phyloP scores from a whole-genome alignment of 164 flowering plant genomes.

The Nymphaea thermarum region DNA sequence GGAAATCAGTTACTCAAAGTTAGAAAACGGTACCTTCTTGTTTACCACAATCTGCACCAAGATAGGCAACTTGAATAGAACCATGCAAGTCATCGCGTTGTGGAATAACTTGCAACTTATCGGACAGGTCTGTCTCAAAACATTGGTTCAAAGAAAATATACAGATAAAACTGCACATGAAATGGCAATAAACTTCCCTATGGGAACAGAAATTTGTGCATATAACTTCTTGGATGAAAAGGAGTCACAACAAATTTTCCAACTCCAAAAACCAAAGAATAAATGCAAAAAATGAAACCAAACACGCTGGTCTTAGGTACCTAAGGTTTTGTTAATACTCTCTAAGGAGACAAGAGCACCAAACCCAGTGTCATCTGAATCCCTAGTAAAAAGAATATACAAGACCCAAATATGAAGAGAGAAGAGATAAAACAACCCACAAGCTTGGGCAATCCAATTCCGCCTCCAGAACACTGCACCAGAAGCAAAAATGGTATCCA shows the following conservation, averaged over 20 bases:
- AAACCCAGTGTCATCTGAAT: constrained; percentile 32
- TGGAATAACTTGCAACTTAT: neutral
- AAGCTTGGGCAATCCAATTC: constrained; percentile 51
- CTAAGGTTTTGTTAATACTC: constrained; percentile 42
- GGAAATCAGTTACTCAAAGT: too few species aligned
- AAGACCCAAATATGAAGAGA: constrained; percentile 88
- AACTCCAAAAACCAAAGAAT: neutral
- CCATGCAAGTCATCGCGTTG: neutral
- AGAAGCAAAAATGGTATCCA: constrained; percentile 59
- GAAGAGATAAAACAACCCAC: constrained; percentile 51
- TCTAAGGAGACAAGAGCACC: constrained; percentile 78
- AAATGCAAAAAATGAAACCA: neutral
- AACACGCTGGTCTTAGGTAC: neutral
- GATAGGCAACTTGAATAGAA: neutral
- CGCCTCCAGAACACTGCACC: constrained; percentile 60
- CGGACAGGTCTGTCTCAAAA: neutral
- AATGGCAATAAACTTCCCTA: neutral
- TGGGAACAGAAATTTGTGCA: too few species aligned
- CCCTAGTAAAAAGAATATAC: constrained; percentile 53
- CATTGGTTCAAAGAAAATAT: neutral
- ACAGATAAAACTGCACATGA: neutral
- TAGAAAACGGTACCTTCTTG: too few species aligned
- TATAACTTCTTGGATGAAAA: too few species aligned
- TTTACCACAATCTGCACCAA: too few species aligned
- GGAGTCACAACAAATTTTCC: neutral